Percentiles rank a stretch among this genome's conserved stretches.
Evolutionary conservation across 2,329 filamentous ascomycete genomes (phyloP).

Genomic region (Tolypocladium tundrense): DNA sequence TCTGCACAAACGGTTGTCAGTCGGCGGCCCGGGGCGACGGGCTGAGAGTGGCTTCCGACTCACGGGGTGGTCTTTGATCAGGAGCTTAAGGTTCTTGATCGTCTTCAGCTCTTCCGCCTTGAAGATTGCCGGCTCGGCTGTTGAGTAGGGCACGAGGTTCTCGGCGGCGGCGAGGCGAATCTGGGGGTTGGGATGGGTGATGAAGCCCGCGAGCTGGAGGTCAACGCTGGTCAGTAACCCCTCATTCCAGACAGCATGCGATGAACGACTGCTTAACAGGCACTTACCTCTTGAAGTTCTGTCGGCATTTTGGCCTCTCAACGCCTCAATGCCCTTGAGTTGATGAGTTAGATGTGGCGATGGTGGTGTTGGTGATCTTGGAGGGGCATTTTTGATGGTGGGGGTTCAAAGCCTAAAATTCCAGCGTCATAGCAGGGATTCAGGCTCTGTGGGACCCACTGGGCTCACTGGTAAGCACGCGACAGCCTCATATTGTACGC

Average conservation of each 20-base stretch:
- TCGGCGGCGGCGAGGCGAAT: constrained; percentile 79
- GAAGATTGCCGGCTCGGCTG: constrained; percentile 67
- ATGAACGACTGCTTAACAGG: background rate
- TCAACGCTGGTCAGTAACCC: background rate
- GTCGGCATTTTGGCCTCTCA: constrained; percentile 48
- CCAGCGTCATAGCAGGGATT: constrained; percentile 6
- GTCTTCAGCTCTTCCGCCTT: constrained; percentile 71
- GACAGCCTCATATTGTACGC: background rate
- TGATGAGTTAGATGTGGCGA: background rate
- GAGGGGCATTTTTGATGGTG: constrained; percentile 12
- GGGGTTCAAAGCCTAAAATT: constrained; percentile 5
- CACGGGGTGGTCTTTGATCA: constrained; percentile 76
- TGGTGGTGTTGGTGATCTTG: constrained; percentile 3
- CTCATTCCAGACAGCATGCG: background rate
- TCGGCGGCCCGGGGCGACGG: background rate
- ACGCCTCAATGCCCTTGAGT: background rate
- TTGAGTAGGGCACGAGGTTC: constrained; percentile 75
- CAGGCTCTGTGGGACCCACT: constrained; percentile 10
- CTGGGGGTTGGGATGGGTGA: constrained; percentile 83
- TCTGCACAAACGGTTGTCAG: constrained; percentile 31
- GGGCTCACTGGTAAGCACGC: background rate
- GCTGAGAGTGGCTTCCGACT: constrained; percentile 15
- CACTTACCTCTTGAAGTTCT: constrained; percentile 61
- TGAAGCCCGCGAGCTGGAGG: constrained; percentile 76
- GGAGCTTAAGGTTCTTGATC: constrained; percentile 75